These are phyloP conservation scores for Leccinum subgranulosum DNA, from an alignment of 768 basidiomycete species.

Conservation along the genomic window DNA sequence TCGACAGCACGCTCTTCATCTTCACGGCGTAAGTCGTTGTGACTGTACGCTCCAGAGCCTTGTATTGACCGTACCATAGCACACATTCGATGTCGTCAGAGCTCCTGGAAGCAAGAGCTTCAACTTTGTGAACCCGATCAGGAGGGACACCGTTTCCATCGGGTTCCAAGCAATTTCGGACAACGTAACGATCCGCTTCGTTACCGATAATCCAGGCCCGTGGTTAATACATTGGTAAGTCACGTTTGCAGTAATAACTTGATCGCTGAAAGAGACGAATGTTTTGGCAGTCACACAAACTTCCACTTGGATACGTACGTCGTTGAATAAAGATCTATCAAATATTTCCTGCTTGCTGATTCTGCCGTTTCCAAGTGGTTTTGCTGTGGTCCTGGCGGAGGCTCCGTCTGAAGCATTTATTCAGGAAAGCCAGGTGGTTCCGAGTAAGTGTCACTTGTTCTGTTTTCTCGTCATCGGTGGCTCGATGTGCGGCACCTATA, in stretches of 20 bases:
- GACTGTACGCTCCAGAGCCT: not conserved
- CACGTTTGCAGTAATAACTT: not conserved
- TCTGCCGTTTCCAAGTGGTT: conserved; percentile 10
- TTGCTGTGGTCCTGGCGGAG: conserved; percentile 22
- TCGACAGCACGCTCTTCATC: conserved; percentile 21
- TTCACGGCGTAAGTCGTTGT: conserved; percentile 17
- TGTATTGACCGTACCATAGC: conserved; percentile 22
- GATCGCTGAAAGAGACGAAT: not conserved
- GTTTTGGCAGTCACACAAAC: conserved; percentile 15
- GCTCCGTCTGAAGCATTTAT: conserved; percentile 9
- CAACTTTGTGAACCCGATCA: conserved; percentile 50
- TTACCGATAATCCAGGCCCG: conserved; percentile 56
- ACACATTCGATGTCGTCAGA: conserved; percentile 41
- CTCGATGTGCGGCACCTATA: not conserved
- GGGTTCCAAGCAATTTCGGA: conserved; percentile 31
- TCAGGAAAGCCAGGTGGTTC: conserved; percentile 12
- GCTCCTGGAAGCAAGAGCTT: conserved; percentile 36
- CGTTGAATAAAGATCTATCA: not conserved
- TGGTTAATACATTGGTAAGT: conserved; percentile 24
- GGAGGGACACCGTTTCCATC: conserved; percentile 46
- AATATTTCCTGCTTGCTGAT: not conserved
- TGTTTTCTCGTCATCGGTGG: not conserved
- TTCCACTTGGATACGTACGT: conserved; percentile 23
- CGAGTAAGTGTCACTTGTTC: conserved; percentile 8
- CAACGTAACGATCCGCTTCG: conserved; percentile 54